Evolutionary conservation across 352 stramenopile genomes (phyloP), one percentile per base, ranked within the genome.

Genomic region (Phytophthora pinifolia): DNA sequence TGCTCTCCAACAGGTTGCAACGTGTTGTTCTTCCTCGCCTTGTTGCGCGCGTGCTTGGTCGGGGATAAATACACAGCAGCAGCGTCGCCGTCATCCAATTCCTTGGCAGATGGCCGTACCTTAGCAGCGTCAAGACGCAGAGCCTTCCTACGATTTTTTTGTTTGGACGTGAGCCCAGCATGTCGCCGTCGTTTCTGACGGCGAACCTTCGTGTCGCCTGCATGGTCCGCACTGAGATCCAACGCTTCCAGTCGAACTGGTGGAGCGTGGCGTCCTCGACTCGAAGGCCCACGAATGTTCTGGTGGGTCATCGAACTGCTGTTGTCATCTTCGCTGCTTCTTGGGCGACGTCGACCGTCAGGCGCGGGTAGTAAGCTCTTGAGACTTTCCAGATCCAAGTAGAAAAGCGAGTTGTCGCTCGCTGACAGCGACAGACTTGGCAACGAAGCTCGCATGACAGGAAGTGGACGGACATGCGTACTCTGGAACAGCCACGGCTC

Each of bases 401-500:
- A 89, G 37, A 91, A 91, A 14, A 79, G 57, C n/a, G 67, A 67
- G 32, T 41, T 75, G 6, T 71, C 52, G 20, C 52, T 63, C 3
- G 42, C 14, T 41, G 58, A 65, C 13, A 55, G 8, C 9, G 57
- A 58, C n/a, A 71, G 51, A 47, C 46, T 58, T 13, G 57, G 52
- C 33, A 56, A 20, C 2, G 62, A 31, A 25, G 33, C 12, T 6
- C 45, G 27, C 37, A 65, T 51, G 1, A 59, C 29, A 22, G 63
- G 50, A n/a, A 73, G 62, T 1, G 47, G 62, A 9, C 60, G 45
- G 22, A 82, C 58, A 27, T 70, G 76, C 9, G 77, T 46, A 45
- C 77, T 90, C 47, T 88, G 80, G 67, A 88, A 89, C 17, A 90
- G 62, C 80, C 80, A 90, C 10, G 77, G 77, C 48, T 89, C 70